These are phyloP conservation scores for Filobasidium wieringae DNA, from an alignment of 768 basidiomycete species.

Conservation along the genomic window DNA sequence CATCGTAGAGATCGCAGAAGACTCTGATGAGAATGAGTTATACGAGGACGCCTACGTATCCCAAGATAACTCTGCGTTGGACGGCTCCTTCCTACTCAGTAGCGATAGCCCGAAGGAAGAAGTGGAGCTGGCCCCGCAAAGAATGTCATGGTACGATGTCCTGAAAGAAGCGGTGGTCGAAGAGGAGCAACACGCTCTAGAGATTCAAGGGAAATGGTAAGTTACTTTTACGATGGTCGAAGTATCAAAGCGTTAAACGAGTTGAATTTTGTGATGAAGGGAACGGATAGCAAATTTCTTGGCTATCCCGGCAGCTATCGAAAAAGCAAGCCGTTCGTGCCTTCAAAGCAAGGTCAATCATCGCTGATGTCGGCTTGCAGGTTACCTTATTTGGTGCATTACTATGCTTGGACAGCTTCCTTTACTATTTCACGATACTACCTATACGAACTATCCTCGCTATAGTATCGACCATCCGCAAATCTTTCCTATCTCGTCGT, in stretches of 20 bases:
- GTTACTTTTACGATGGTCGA: conserved; percentile 1
- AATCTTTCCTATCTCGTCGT: conserved; percentile 1
- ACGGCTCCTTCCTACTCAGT: not conserved
- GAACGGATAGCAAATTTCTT: conserved; percentile 94
- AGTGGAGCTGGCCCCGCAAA: not conserved
- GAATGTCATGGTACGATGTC: conserved; percentile 27
- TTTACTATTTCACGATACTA: conserved; percentile 94
- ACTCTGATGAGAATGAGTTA: not conserved
- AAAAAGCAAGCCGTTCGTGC: conserved; percentile 56
- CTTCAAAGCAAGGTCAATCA: not conserved
- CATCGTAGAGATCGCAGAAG: not conserved
- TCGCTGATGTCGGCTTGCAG: conserved; percentile 40
- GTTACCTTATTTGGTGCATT: conserved; percentile 84
- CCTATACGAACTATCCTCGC: conserved; percentile 58
- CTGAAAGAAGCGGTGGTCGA: conserved; percentile 30
- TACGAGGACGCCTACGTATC: not conserved
- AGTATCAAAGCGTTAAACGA: not conserved
- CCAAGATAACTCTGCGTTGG: not conserved
- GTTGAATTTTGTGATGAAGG: conserved; percentile 38
- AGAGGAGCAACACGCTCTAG: conserved; percentile 32
- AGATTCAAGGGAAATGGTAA: conserved; percentile 37
- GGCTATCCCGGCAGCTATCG: conserved; percentile 78
- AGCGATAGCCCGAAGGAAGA: not conserved
- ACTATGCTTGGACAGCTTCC: conserved; percentile 88
- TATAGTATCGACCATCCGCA: not conserved